phyloP scores from a whole-genome alignment of 306 rosid species.

The Dalbergia cultrata region DNA sequence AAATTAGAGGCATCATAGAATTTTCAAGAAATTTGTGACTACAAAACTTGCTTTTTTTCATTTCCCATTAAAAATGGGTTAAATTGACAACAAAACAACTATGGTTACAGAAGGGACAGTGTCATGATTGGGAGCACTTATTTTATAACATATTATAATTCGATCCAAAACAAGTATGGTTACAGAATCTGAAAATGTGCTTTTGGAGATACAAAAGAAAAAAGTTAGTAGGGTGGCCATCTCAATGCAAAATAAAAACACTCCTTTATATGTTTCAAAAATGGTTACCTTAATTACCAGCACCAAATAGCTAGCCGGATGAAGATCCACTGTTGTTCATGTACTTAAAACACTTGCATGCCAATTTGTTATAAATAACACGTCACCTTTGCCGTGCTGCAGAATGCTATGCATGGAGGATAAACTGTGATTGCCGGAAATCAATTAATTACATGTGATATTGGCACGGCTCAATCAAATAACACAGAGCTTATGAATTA shows the following conservation, averaged over 20 bases:
- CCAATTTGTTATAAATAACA: conserved; percentile 36
- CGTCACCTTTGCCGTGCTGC: conserved; percentile 26
- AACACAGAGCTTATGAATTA: conserved; percentile 56
- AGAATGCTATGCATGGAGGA: conserved; percentile 12
- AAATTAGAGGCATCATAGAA: not conserved
- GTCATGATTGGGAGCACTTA: not conserved
- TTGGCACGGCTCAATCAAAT: conserved; percentile 93
- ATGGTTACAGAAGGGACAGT: not conserved
- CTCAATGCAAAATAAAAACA: not conserved
- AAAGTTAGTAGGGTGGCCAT: conserved; percentile 2
- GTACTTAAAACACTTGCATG: not conserved
- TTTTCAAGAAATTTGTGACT: not conserved
- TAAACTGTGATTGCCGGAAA: conserved; percentile 17
- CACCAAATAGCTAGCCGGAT: conserved; percentile 4
- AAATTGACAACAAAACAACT: not conserved
- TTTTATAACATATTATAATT: no score
- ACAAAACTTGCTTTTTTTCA: not conserved
- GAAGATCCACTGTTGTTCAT: not conserved
- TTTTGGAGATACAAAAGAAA: not conserved
- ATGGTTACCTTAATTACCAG: not conserved
- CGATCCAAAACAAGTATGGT: no score
- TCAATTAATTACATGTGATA: conserved; percentile 56
- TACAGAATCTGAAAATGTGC: no score
- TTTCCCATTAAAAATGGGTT: not conserved
- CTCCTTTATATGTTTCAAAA: not conserved